Evolutionary conservation across 1,284 basidiomycete species (phyloP).

Genomic region (Phylloboletellus chloephorus): DNA sequence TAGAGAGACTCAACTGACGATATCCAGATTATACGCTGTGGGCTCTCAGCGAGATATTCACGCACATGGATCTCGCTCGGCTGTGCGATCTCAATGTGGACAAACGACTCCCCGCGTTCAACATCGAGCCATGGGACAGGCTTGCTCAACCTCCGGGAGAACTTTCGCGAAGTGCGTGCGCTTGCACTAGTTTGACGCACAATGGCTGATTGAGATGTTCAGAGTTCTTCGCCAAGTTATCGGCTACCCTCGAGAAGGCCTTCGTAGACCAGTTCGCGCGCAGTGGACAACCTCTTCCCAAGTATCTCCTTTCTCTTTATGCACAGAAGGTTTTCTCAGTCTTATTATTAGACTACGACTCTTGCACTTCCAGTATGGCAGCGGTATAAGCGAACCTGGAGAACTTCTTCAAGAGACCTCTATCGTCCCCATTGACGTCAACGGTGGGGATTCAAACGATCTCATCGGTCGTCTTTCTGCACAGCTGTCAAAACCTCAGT

Average conservation of each 20-base stretch:
- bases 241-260: constrained; percentile 33
- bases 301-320: constrained; percentile 18
- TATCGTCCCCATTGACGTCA: constrained; percentile 39
- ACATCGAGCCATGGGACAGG: constrained; percentile 33
- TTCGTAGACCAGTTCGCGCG: constrained; percentile 28
- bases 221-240: constrained; percentile 39
- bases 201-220: constrained; percentile 2
- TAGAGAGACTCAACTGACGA: background rate
- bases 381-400: constrained; percentile 29
- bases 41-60: constrained; percentile 57
- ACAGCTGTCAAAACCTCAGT: constrained; percentile 36
- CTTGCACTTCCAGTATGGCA: constrained; percentile 40
- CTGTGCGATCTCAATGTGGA: constrained; percentile 41
- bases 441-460: constrained; percentile 42
- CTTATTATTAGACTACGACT: constrained; percentile 29
- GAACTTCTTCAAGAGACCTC: constrained; percentile 33
- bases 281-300: constrained; percentile 25
- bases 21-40: constrained; percentile 40
- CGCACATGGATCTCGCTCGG: constrained; percentile 52
- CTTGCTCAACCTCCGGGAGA: constrained; percentile 36
- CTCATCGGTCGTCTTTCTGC: constrained; percentile 54
- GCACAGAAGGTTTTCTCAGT: constrained; percentile 2
- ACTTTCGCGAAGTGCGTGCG: constrained; percentile 33
- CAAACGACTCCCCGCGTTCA: constrained; percentile 32
- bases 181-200: background rate